Base-by-base conservation (phyloP, 2,329 filamentous ascomycete genomes). In the Fusarium sp. region DNA sequence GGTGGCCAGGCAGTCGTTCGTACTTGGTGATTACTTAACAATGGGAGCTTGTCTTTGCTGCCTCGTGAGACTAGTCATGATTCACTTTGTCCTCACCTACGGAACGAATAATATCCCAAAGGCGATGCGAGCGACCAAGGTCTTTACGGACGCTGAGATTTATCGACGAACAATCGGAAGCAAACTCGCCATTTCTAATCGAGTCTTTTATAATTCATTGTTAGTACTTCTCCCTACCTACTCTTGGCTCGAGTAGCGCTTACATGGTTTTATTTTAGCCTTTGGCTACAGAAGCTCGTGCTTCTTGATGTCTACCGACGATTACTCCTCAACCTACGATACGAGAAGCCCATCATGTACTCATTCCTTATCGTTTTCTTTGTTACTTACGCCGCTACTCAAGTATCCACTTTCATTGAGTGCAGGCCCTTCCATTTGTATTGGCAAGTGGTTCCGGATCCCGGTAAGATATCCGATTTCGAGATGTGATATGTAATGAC, bases 201-300 rank as follows among this genome's bases (percentile, higher is more conserved):
- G 49, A 33, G 49, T 53, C 21, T 53, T 53, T 27, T 53, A 53
- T n/a, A 53, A 53, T 21, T 53, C 49, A 20, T 53, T 47, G 49
- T 53, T 17, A 10, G 49, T 52, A 1, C 14, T 11, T 5, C 3
- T 6, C 18, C 4, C 6, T n/a, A 11, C 14, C 17, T 23, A 10
- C 5, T 3, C 4, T 21, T 18, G 35, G 9, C 5, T 5, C 4
- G 15, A 42, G n/a, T n/a, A 13, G 6, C 41, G 47, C 47, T 50
- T 15, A 50, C 35, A 0, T 18, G 25, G 25, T 9, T 25, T 9
- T 3, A 2, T 20, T 20, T 5, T 21, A 70, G 67, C 27, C 62
- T 70, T n/a, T 70, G 67, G 67, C 39, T 70, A 15, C 67, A 70
- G 25, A 70, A 70, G 23, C 48, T 70, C 3, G 67, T 70, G 11